Evolutionary conservation across 1,139 yeast genomes (phyloP).

Genomic region (Geotrichum reessii): DNA sequence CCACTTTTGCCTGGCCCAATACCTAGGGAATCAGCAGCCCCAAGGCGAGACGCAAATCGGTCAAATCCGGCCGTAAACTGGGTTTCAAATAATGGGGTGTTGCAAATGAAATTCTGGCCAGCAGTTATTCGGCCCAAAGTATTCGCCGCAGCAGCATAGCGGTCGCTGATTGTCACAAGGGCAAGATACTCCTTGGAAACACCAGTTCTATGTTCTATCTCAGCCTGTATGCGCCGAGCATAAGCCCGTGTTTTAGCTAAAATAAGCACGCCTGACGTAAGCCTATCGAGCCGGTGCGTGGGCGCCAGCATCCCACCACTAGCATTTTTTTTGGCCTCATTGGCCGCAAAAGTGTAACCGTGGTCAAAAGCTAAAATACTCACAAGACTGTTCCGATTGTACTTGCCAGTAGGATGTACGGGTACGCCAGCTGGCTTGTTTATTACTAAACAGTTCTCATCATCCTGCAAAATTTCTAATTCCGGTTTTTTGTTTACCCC

Average conservation of each 20-base stretch:
- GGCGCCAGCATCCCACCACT: background rate
- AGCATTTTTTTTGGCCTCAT: background rate
- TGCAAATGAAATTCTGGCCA: conserved; percentile 3
- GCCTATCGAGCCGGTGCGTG: conserved; percentile 59
- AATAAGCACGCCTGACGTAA: conserved; percentile 68
- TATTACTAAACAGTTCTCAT: conserved; percentile 8
- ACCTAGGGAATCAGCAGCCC: background rate
- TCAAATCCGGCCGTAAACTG: conserved; percentile 10
- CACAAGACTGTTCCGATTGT: conserved; percentile 14
- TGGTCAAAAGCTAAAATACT: conserved; percentile 21
- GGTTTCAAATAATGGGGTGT: conserved; percentile 15
- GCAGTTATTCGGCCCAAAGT: background rate
- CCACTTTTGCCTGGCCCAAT: background rate
- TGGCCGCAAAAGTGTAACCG: conserved; percentile 16
- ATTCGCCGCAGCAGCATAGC: background rate
- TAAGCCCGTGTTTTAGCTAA: conserved; percentile 39
- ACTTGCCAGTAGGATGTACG: conserved; percentile 19
- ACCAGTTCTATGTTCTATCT: background rate
- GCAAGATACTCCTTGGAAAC: conserved; percentile 50
- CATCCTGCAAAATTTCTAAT: conserved; percentile 7
- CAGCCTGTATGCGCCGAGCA: background rate
- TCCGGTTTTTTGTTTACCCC: background rate
- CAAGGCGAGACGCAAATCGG: background rate
- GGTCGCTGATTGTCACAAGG: conserved; percentile 38
- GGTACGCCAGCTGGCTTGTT: conserved; percentile 19